A percentile compares a stretch with the other conserved stretches of the same genome.
Evolutionary conservation across 257 asterid genomes (phyloP).

Genomic region (Lycium barbarum): DNA sequence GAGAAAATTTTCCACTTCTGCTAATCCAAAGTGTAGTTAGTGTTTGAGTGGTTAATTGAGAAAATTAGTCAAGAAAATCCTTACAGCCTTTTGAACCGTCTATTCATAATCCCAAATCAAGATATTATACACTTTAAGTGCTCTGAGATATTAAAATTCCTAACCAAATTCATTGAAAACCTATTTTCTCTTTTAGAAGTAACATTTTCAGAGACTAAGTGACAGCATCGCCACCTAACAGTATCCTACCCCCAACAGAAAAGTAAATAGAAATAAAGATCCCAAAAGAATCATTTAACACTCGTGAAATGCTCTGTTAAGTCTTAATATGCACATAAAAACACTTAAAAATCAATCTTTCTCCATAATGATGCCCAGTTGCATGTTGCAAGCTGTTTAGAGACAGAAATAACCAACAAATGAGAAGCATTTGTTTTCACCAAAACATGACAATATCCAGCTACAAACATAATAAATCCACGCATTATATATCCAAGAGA

Average conservation of each 20-base stretch:
- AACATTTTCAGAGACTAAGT: not conserved
- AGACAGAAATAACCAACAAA: not conserved
- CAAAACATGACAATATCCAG: not conserved
- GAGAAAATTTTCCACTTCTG: constrained; percentile 51
- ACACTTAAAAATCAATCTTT: not conserved
- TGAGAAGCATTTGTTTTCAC: not conserved
- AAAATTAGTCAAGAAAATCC: not conserved
- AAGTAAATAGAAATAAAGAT: not conserved
- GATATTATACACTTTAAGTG: not conserved
- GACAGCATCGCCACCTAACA: not conserved
- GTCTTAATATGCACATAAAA: not conserved
- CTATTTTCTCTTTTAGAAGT: not conserved
- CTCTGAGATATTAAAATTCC: not conserved
- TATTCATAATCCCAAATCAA: not conserved
- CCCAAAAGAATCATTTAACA: not conserved
- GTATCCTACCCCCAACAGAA: not conserved
- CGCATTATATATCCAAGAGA: not conserved
- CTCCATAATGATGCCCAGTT: not conserved
- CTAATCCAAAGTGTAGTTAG: constrained; percentile 44
- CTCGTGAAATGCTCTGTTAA: not conserved
- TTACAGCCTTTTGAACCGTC: not conserved
- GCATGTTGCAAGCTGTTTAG: not conserved
- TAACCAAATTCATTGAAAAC: not conserved
- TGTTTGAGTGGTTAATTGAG: constrained; percentile 40
- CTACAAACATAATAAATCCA: not conserved